phyloP scores from a whole-genome alignment of 306 rosid species.

The Corylus heterophylla region DNA sequence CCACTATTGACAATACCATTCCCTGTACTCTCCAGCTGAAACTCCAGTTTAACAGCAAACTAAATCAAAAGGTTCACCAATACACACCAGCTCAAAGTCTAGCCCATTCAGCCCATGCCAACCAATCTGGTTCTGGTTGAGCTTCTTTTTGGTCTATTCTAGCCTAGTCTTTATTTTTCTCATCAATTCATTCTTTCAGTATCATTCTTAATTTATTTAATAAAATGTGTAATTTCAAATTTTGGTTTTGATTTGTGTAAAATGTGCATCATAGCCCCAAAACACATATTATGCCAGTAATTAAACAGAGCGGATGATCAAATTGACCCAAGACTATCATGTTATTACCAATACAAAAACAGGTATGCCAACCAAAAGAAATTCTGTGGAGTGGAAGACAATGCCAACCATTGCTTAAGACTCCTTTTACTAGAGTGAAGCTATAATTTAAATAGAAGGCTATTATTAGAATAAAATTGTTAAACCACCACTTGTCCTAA shows the following conservation, averaged over 20 bases:
- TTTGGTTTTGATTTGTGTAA: neutral
- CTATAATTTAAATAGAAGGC: neutral
- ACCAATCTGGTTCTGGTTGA: neutral
- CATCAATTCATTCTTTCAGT: neutral
- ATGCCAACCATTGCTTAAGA: neutral
- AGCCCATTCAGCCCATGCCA: neutral
- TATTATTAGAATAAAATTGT: neutral
- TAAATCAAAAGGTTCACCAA: neutral
- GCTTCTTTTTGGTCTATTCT: neutral
- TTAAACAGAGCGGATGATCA: neutral
- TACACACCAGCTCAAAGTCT: neutral
- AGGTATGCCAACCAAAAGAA: neutral
- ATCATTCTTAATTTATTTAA: conserved; percentile 7
- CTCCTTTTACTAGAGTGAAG: neutral
- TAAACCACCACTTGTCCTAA: no score
- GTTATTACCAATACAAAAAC: neutral
- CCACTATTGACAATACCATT: neutral
- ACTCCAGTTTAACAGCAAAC: neutral
- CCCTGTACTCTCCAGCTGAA: neutral
- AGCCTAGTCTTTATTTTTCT: neutral
- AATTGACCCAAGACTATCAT: conserved; percentile 14
- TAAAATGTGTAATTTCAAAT: neutral
- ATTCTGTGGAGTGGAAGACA: neutral
- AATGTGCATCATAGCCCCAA: neutral
- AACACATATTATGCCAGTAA: neutral